Conservation (phyloP, 306 rosid species). For the Phaseolus lunatus region DNA sequence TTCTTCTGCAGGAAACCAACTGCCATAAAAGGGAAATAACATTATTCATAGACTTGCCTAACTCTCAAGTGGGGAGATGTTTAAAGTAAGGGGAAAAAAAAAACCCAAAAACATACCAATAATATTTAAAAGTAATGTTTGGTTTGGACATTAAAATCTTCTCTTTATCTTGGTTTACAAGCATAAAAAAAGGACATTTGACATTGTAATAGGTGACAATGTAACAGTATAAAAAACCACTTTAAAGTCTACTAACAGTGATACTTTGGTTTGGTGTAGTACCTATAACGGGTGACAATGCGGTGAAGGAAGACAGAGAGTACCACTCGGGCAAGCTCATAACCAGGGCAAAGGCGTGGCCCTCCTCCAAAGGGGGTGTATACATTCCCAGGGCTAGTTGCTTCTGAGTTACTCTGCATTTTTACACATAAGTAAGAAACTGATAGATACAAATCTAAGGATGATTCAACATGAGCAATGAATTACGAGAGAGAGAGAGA, state of each 20-base stretch:
- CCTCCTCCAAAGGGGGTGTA: slow-evolving; percentile 98
- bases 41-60: not conserved
- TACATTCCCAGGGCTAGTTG: slow-evolving; percentile 53
- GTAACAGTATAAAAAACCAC: no score
- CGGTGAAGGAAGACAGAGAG: slow-evolving; percentile 94
- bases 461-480: not conserved
- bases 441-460: not conserved
- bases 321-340: slow-evolving; percentile 89
- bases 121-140: not conserved
- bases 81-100: not conserved
- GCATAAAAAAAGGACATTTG: not conserved
- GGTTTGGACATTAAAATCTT: no score
- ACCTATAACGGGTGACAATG: slow-evolving; percentile 82
- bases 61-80: not conserved
- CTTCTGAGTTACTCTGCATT: slow-evolving; percentile 64
- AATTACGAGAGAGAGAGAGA: not conserved
- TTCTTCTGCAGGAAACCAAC: slow-evolving; percentile 94
- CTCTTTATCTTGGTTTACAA: not conserved
- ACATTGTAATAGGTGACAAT: not conserved
- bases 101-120: not conserved
- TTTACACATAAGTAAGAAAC: not conserved
- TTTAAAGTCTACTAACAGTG: not conserved
- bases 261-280: not conserved
- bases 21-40: slow-evolving; percentile 38
- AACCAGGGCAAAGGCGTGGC: slow-evolving; percentile 88